Percentiles rank a stretch among this genome's conserved stretches.
Evolutionary conservation across 306 rosid genomes (phyloP).

Genomic region (Biancaea sappan): DNA sequence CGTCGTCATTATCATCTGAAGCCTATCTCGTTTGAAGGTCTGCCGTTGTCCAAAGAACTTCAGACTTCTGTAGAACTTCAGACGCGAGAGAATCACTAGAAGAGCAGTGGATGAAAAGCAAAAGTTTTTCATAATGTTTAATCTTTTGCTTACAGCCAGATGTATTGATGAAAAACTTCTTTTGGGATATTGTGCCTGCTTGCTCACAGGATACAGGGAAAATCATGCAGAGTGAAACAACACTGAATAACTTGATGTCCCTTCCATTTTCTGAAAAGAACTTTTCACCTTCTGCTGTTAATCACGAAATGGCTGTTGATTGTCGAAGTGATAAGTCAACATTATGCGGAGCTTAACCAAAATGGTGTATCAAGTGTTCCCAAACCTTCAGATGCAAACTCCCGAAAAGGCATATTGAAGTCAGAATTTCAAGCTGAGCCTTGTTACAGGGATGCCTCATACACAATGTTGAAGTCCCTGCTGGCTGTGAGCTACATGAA

Average conservation of each 20-base stretch:
- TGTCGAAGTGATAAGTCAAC: constrained; percentile 48
- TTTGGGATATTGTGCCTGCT: constrained; percentile 49
- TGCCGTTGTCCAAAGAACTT: too few relatives aligned
- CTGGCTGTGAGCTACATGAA: constrained; percentile 95
- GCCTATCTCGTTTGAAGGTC: too few relatives aligned
- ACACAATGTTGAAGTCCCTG: constrained; percentile 68
- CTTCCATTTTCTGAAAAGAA: constrained; percentile 52
- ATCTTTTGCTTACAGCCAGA: constrained; percentile 47
- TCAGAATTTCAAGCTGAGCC: constrained; percentile 43
- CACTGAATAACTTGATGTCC: constrained; percentile 45
- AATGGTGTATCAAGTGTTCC: constrained; percentile 37
- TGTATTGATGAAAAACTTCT: constrained; percentile 40
- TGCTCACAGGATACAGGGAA: constrained; percentile 46
- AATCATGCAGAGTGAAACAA: constrained; percentile 48
- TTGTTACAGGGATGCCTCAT: constrained; percentile 44
- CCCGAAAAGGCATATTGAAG: constrained; percentile 40
- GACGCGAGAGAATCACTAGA: too few relatives aligned
- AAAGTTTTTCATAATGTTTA: constrained; percentile 21
- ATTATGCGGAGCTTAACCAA: constrained; percentile 35
- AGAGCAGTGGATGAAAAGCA: too few relatives aligned
- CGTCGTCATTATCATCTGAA: too few relatives aligned
- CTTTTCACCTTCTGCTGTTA: constrained; percentile 42
- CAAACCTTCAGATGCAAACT: constrained; percentile 47
- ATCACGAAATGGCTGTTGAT: constrained; percentile 54
- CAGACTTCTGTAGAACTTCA: too few relatives aligned